phyloP scores from a whole-genome alignment of 768 basidiomycete species.

The Xerocomus brunneocitrinus region DNA sequence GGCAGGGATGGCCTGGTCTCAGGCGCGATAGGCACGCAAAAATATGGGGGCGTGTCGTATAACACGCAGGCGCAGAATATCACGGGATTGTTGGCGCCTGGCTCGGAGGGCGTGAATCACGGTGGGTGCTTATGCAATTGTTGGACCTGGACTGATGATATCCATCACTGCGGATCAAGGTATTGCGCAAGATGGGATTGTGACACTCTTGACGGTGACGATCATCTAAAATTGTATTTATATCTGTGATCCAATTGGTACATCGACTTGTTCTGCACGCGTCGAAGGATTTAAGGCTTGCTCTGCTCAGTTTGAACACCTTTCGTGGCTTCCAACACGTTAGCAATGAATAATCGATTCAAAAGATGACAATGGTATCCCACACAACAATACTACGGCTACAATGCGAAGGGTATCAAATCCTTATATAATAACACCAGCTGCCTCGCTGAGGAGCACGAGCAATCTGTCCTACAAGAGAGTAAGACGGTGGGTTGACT shows the following conservation, averaged over 20 bases:
- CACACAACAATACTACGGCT: constrained; percentile 14
- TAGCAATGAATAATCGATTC: background rate
- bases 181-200: constrained; percentile 57
- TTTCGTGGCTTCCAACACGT: background rate
- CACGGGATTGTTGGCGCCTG: constrained; percentile 51
- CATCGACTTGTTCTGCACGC: background rate
- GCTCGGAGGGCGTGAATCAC: constrained; percentile 49
- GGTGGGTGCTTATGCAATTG: constrained; percentile 30
- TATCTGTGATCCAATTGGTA: background rate
- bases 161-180: constrained; percentile 26
- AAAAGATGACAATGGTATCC: constrained; percentile 11
- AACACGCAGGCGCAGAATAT: constrained; percentile 42
- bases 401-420: constrained; percentile 15
- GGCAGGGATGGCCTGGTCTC: constrained; percentile 37
- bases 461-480: constrained; percentile 21
- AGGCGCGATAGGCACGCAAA: constrained; percentile 35
- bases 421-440: constrained; percentile 25
- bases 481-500: background rate
- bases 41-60: constrained; percentile 45
- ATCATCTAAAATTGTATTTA: constrained; percentile 27
- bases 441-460: constrained; percentile 28
- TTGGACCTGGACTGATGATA: background rate
- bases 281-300: background rate
- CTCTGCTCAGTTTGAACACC: too few relatives aligned
- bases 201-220: constrained; percentile 50